Conservation (phyloP, 2,329 filamentous ascomycete genomes). For the Pyricularia sp. region DNA sequence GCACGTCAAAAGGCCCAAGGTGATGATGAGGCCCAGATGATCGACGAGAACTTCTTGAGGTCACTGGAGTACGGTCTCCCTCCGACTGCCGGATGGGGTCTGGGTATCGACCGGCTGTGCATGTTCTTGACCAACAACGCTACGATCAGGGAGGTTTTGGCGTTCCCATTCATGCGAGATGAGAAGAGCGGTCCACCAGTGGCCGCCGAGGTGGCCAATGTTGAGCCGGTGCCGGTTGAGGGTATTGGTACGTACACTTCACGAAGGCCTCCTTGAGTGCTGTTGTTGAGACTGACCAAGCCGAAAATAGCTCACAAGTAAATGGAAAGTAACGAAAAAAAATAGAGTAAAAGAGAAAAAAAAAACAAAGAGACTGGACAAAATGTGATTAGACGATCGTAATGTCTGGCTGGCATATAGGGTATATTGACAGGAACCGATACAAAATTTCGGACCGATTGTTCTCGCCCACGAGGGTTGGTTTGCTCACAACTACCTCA, state of each 20-base stretch:
- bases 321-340: background rate
- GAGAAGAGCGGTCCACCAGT: constrained; percentile 39
- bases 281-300: background rate
- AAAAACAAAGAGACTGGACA: background rate
- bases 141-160: constrained; percentile 87
- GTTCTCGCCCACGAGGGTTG: background rate
- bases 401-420: background rate
- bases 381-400: background rate
- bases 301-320: constrained; percentile 9
- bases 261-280: background rate
- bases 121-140: constrained; percentile 74
- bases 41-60: constrained; percentile 91
- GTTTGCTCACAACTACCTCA: background rate
- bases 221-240: constrained; percentile 21
- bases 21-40: constrained; percentile 89
- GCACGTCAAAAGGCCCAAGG: constrained; percentile 90
- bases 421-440: background rate
- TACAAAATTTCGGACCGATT: background rate
- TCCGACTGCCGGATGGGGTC: constrained; percentile 90
- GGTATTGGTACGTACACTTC: constrained; percentile 18
- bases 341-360: background rate
- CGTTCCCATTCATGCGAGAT: constrained; percentile 98
- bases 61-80: constrained; percentile 64
- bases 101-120: constrained; percentile 69
- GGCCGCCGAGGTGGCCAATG: constrained; percentile 20